A percentile compares a stretch with the other conserved stretches of the same genome.
Evolutionary conservation across 2,329 filamentous ascomycete genomes (phyloP).

Genomic region (Claviceps sp.): DNA sequence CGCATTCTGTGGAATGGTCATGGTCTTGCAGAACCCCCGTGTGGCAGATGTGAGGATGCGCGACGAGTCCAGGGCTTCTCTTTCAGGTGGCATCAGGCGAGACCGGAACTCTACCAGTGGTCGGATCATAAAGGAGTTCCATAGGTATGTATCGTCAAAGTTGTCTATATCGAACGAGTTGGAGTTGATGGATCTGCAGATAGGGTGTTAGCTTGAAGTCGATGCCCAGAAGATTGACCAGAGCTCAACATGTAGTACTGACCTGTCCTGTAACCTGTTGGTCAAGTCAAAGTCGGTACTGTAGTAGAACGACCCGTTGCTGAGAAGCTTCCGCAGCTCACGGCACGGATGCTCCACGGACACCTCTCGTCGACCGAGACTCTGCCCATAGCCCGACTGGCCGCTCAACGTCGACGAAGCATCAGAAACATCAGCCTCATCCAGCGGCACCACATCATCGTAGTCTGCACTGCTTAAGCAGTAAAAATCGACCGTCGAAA

Average conservation of each 20-base stretch:
- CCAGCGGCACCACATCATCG: slow-evolving; percentile 56
- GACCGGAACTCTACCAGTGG: slow-evolving; percentile 83
- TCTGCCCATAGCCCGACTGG: slow-evolving; percentile 22
- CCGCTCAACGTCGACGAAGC: slow-evolving; percentile 34
- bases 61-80: slow-evolving; percentile 68
- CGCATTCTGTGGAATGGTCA: slow-evolving; percentile 66
- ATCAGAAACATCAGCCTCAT: slow-evolving; percentile 38
- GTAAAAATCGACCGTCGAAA: slow-evolving; percentile 79
- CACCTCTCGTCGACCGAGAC: slow-evolving; percentile 52
- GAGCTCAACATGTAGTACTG: slow-evolving; percentile 4
- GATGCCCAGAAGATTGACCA: not conserved
- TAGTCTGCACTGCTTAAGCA: slow-evolving; percentile 80
- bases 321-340: slow-evolving; percentile 79
- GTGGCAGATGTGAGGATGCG: slow-evolving; percentile 88
- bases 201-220: not conserved
- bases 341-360: slow-evolving; percentile 76
- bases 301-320: slow-evolving; percentile 94
- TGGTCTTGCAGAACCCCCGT: slow-evolving; percentile 77
- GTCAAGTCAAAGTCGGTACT: slow-evolving; percentile 97
- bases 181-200: slow-evolving; percentile 53
- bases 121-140: slow-evolving; percentile 98
- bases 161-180: slow-evolving; percentile 81
- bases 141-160: slow-evolving; percentile 82
- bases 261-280: slow-evolving; percentile 82
- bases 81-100: slow-evolving; percentile 61